A percentile compares a stretch with the other conserved stretches of the same genome.
Evolutionary conservation across 2,329 filamentous ascomycete species (phyloP).

Genomic region (Ophiostoma ips): DNA sequence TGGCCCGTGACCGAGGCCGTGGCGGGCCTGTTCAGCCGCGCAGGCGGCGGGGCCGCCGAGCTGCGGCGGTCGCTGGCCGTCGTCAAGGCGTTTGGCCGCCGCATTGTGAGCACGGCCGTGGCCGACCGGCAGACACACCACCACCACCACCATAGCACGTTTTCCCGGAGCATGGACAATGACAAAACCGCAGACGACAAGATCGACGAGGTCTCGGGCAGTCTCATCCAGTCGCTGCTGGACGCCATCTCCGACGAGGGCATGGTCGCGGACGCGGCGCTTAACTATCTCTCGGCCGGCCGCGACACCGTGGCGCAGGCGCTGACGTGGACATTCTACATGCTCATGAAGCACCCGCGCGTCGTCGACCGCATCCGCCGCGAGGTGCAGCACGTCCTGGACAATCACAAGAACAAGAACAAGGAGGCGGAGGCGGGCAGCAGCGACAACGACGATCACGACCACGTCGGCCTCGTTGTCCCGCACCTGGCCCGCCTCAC

Average conservation of each 20-base stretch:
- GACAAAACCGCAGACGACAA: conserved; percentile 12
- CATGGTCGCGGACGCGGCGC: conserved; percentile 48
- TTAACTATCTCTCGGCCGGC: conserved; percentile 53
- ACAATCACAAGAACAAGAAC: too few species aligned
- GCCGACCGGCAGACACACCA: conserved; percentile 19
- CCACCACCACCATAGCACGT: conserved; percentile 2
- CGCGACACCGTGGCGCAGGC: conserved; percentile 52
- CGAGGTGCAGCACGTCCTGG: conserved; percentile 24
- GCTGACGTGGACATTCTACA: conserved; percentile 49
- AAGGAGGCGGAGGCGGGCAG: background rate
- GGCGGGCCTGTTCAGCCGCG: conserved; percentile 20
- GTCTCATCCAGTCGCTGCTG: conserved; percentile 45
- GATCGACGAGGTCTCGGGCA: conserved; percentile 34
- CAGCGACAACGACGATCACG: conserved; percentile 4
- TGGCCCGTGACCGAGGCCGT: conserved; percentile 45
- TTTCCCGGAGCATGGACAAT: too few species aligned
- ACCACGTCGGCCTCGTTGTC: conserved; percentile 7
- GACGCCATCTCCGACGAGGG: conserved; percentile 39
- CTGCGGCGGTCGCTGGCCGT: conserved; percentile 28
- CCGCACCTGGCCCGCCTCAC: conserved; percentile 23
- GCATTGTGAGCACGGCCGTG: conserved; percentile 42
- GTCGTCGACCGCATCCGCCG: conserved; percentile 27
- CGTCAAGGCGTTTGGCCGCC: conserved; percentile 41
- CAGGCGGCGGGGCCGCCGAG: conserved; percentile 12
- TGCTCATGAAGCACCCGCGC: conserved; percentile 37